Conservation (phyloP, 2,329 filamentous ascomycete species). For the Fusarium oxysporum region DNA sequence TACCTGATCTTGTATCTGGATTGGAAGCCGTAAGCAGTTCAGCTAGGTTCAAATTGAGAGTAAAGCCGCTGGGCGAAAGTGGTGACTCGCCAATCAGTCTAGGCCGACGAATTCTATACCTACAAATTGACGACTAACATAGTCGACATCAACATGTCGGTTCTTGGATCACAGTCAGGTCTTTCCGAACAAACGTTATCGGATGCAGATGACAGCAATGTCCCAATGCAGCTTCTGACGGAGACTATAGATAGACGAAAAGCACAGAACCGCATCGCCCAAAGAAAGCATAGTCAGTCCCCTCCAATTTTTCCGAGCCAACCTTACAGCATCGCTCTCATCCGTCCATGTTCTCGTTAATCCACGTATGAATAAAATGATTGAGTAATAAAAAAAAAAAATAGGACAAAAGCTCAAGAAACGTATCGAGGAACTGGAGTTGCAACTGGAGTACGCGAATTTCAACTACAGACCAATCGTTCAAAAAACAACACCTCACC, state of each 20-base stretch:
- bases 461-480: background rate
- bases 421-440: background rate
- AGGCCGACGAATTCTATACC: background rate
- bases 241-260: background rate
- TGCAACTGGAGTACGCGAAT: background rate
- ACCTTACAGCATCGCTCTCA: background rate
- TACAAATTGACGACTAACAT: background rate
- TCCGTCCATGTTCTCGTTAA: too few species aligned
- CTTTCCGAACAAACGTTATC: background rate
- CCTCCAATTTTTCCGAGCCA: background rate
- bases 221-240: background rate
- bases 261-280: background rate
- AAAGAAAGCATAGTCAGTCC: background rate
- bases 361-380: too few species aligned
- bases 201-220: background rate
- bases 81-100: background rate
- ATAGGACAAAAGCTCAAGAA: background rate
- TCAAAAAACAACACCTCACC: background rate
- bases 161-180: background rate
- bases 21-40: background rate
- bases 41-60: background rate
- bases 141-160: background rate
- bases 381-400: background rate
- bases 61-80: background rate
- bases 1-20: background rate